phyloP scores from a whole-genome alignment of 2,329 filamentous ascomycete genomes.

The Myriosclerotinia scirpicola region DNA sequence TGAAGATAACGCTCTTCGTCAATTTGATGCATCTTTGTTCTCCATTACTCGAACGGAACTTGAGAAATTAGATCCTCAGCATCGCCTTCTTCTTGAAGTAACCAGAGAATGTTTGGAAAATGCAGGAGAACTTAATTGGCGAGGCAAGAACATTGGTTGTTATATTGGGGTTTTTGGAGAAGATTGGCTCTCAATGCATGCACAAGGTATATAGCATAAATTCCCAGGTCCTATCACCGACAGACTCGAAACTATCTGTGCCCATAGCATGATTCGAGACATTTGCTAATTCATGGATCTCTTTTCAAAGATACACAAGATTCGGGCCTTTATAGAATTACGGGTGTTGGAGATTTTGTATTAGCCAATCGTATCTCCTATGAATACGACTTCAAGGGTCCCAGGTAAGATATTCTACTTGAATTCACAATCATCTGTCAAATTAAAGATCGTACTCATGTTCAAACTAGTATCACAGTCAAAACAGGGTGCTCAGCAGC shows the following conservation, averaged over 20 bases:
- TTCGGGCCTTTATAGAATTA: constrained; percentile 38
- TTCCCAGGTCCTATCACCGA: too few species aligned
- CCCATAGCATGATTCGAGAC: too few species aligned
- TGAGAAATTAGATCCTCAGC: constrained; percentile 35
- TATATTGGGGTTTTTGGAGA: constrained; percentile 7
- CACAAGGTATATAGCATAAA: neutral
- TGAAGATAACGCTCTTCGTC: neutral
- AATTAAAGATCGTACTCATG: neutral
- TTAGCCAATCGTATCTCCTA: constrained; percentile 46
- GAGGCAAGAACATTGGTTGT: constrained; percentile 35
- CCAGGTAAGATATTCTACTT: constrained; percentile 23
- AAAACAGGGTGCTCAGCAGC: constrained; percentile 45
- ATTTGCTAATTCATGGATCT: too few species aligned
- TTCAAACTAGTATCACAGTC: constrained; percentile 37
- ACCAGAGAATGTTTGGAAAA: constrained; percentile 38
- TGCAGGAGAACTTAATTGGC: constrained; percentile 40
- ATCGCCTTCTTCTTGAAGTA: constrained; percentile 34
- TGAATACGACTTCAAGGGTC: constrained; percentile 44
- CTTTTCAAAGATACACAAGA: constrained; percentile 24
- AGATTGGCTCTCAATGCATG: neutral
- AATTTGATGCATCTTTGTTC: constrained; percentile 42
- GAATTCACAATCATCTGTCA: too few species aligned
- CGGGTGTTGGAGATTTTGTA: constrained; percentile 41
- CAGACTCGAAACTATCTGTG: too few species aligned
- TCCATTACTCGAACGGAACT: constrained; percentile 36